Base-by-base conservation (phyloP, 257 asterid genomes). In the Solanum lycopersicoides region DNA sequence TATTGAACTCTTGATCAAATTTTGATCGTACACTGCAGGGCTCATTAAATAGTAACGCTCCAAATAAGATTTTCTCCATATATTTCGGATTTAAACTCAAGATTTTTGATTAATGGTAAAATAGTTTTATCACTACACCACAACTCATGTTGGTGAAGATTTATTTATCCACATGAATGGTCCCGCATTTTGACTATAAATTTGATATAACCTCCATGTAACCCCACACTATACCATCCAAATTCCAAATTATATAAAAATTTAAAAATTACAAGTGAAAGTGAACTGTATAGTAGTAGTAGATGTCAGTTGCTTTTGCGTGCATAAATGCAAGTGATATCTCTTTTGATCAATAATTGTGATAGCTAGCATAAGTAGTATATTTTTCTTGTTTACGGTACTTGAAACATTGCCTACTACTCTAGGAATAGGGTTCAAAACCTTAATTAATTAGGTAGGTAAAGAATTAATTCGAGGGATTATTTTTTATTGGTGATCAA, bases 291-390 rank as follows among this genome's bases (percentile, higher is more conserved):
- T 30, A 68, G 39, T 14, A 25, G 73, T 69, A 69, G 44, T 42
- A 47, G 41, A 50, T 50, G 69, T 23, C 68, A 80, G 69, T 80
- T 47, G 69, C 68, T 80, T 80, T 80, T 80, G 69, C 85, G 30
- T 80, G 44, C 68, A 80, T 50, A 28, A 80, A 20, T 80, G 42
- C 44, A 80, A 80, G 32, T 30, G 85, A 50, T 63, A 63, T 80
- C 45, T 80, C 85, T 18, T 80, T 18, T 71, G n/a, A 32, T 80
- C 66, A 50, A 80, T 80, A 50, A 80, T 79, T 80, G 85, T 45
- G 68, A 47, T 45, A 45, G 66, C 34, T n/a, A 65, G 72, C 25
- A 56, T 56, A 20, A 66, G 39, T 68, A 68, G 21, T 32, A 69
- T 69, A 30, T 71, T 32, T 80, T 80, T 30, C 30, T 47, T 16